phyloP scores from a whole-genome alignment of 2,329 filamentous ascomycete species.

The Aspergillus sp. region DNA sequence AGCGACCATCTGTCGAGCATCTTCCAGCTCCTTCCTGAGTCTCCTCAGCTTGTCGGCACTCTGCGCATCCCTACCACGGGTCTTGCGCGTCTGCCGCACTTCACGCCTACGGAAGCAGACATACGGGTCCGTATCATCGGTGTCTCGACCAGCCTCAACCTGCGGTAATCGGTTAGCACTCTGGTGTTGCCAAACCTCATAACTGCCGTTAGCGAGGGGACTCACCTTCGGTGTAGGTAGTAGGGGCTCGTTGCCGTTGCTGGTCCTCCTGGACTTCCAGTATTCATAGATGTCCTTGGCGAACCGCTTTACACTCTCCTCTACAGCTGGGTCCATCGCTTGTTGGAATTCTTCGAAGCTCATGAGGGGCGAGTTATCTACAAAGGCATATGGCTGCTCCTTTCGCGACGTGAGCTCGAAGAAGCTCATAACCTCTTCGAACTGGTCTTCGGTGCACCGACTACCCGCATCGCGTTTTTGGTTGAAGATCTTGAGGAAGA shows the following conservation, averaged over 20 bases:
- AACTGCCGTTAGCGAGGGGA: not conserved
- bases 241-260: constrained; percentile 68
- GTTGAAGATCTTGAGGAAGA: constrained; percentile 82
- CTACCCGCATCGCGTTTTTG: constrained; percentile 65
- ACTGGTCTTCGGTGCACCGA: constrained; percentile 82
- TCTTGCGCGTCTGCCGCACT: constrained; percentile 91
- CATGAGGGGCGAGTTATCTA: constrained; percentile 82
- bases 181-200: not conserved
- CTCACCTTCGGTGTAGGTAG: constrained; percentile 73
- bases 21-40: constrained; percentile 85
- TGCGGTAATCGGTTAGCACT: constrained; percentile 29
- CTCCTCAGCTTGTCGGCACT: constrained; percentile 93
- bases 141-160: constrained; percentile 91
- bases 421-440: constrained; percentile 91
- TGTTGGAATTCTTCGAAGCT: constrained; percentile 74
- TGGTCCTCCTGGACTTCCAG: constrained; percentile 74
- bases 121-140: constrained; percentile 93
- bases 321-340: constrained; percentile 61
- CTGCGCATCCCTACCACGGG: constrained; percentile 87
- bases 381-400: constrained; percentile 83
- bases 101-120: constrained; percentile 97
- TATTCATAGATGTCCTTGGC: constrained; percentile 84
- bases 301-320: constrained; percentile 57
- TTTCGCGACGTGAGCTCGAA: constrained; percentile 84
- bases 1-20: constrained; percentile 76